Conservation (phyloP, 2,329 filamentous ascomycete species). For the Emmonsia crescens region DNA sequence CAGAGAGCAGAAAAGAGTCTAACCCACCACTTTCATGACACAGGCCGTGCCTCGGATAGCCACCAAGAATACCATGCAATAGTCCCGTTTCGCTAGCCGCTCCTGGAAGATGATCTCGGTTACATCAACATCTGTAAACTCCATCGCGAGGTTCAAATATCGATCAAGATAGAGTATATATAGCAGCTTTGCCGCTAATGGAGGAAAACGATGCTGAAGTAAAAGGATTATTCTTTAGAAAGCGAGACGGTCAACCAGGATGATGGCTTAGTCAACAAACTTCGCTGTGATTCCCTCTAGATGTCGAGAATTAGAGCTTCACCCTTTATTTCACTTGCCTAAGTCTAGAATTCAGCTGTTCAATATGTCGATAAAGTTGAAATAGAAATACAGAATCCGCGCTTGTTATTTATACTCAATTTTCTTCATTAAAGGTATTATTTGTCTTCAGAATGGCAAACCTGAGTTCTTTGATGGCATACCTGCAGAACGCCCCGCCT, state of each 20-base stretch:
- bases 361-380: too few relatives aligned
- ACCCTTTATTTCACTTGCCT: too few relatives aligned
- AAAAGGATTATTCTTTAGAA: too few relatives aligned
- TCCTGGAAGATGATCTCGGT: conserved; percentile 7
- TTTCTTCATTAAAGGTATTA: too few relatives aligned
- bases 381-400: too few relatives aligned
- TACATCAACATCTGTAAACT: conserved; percentile 3
- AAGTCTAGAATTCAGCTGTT: too few relatives aligned
- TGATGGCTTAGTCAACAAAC: too few relatives aligned
- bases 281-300: too few relatives aligned
- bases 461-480: background rate
- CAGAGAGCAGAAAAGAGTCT: background rate
- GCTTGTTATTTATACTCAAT: too few relatives aligned
- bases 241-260: too few relatives aligned
- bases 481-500: background rate
- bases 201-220: too few relatives aligned
- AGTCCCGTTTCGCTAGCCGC: conserved; percentile 6
- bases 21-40: conserved; percentile 9
- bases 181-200: background rate
- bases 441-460: background rate
- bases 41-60: conserved; percentile 6
- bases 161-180: background rate
- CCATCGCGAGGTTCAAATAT: conserved; percentile 4
- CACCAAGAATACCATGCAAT: conserved; percentile 10
- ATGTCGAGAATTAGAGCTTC: too few relatives aligned